Evolutionary conservation across 2,329 filamentous ascomycete species (phyloP).

Genomic region (Epichloe amarillans): DNA sequence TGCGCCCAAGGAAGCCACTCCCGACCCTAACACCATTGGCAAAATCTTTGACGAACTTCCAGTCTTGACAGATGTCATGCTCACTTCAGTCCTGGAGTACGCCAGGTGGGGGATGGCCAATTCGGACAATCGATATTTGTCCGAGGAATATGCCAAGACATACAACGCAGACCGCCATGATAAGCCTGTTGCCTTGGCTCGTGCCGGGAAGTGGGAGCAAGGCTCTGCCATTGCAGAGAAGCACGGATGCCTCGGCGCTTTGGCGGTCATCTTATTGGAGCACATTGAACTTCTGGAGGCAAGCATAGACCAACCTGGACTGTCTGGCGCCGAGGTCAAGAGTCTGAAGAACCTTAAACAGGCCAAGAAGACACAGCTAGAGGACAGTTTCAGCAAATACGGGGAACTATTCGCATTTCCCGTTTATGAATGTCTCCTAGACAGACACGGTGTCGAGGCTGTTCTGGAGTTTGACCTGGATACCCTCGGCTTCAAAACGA

Average conservation of each 20-base stretch:
- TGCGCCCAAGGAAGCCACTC: slow-evolving; percentile 19
- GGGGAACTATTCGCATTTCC: slow-evolving; percentile 57
- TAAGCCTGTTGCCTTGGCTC: slow-evolving; percentile 39
- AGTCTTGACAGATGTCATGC: slow-evolving; percentile 39
- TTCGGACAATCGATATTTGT: slow-evolving; percentile 27
- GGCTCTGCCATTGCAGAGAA: slow-evolving; percentile 45
- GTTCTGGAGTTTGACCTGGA: slow-evolving; percentile 62
- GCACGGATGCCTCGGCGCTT: slow-evolving; percentile 38
- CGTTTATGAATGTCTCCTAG: slow-evolving; percentile 67
- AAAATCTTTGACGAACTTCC: slow-evolving; percentile 36
- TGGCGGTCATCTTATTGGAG: slow-evolving; percentile 42
- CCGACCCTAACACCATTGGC: slow-evolving; percentile 28
- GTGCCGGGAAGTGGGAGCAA: slow-evolving; percentile 43
- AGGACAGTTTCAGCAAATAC: slow-evolving; percentile 48
- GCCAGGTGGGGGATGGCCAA: slow-evolving; percentile 36
- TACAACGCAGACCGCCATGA: slow-evolving; percentile 38
- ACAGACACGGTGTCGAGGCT: slow-evolving; percentile 48
- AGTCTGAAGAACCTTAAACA: slow-evolving; percentile 22
- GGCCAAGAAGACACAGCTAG: slow-evolving; percentile 28
- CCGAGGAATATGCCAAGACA: slow-evolving; percentile 32
- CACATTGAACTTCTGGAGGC: slow-evolving; percentile 31
- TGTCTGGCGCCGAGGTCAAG: slow-evolving; percentile 17
- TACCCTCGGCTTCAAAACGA: slow-evolving; percentile 56
- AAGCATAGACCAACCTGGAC: slow-evolving; percentile 14
- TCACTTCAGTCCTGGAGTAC: slow-evolving; percentile 39